A percentile compares a stretch with the other conserved stretches of the same genome.
Evolutionary conservation across 192 early-diverging fungal species (phyloP).

Genomic region (Spizellomyces sp.): DNA sequence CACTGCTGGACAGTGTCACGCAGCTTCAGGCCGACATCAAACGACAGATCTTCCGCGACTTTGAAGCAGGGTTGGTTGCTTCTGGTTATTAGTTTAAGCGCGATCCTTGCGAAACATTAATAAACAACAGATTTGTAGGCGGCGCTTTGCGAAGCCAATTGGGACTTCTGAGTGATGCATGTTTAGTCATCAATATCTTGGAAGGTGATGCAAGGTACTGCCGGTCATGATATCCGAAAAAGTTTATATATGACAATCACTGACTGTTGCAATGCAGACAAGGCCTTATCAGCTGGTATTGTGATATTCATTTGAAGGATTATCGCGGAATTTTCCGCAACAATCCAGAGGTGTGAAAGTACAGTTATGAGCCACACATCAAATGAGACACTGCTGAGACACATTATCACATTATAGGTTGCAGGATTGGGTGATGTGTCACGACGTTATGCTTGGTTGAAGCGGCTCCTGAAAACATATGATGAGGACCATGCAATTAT

Average conservation of each 20-base stretch:
- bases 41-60: slow-evolving; percentile 68
- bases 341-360: slow-evolving; percentile 53
- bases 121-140: slow-evolving; percentile 37
- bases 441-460: slow-evolving; percentile 90
- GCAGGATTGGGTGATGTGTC: slow-evolving; percentile 83
- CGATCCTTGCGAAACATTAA: not conserved
- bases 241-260: not conserved
- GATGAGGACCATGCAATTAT: slow-evolving; percentile 84
- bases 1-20: slow-evolving; percentile 63
- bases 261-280: slow-evolving; percentile 32
- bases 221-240: not conserved
- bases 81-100: not conserved
- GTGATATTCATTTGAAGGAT: slow-evolving; percentile 76
- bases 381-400: not conserved
- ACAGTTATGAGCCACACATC: not conserved
- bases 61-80: slow-evolving; percentile 63
- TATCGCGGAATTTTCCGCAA: slow-evolving; percentile 80
- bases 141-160: slow-evolving; percentile 43
- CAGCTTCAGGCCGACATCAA: slow-evolving; percentile 66
- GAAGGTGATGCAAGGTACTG: slow-evolving; percentile 64
- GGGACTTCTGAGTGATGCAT: slow-evolving; percentile 69
- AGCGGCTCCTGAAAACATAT: slow-evolving; percentile 83
- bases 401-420: slow-evolving; percentile 49
- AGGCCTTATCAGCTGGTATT: slow-evolving; percentile 77
- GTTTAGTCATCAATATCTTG: slow-evolving; percentile 73